Evolutionary conservation across 2,329 filamentous ascomycete species (phyloP).

Genomic region (Penicillium sp.): DNA sequence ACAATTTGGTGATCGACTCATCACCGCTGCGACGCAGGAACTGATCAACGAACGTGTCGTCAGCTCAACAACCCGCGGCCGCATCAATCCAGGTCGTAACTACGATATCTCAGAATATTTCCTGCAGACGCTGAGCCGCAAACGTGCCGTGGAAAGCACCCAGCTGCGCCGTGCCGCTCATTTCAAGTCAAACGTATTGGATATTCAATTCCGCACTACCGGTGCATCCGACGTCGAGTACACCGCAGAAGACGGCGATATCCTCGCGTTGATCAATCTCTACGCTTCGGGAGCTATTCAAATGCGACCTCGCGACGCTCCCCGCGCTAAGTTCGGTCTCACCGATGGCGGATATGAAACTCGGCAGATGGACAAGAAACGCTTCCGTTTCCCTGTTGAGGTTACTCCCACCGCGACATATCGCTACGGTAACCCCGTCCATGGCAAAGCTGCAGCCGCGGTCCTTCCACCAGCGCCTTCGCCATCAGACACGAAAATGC

Average conservation of each 20-base stretch:
- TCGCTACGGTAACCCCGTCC: constrained; percentile 39
- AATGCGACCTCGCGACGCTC: constrained; percentile 39
- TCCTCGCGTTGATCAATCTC: constrained; percentile 45
- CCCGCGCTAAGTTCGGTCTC: constrained; percentile 46
- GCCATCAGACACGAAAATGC: constrained; percentile 1
- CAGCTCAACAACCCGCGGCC: constrained; percentile 38
- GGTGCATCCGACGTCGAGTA: constrained; percentile 35
- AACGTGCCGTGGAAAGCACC: constrained; percentile 38
- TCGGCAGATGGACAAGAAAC: constrained; percentile 44
- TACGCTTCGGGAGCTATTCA: constrained; percentile 34
- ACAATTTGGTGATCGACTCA: constrained; percentile 32
- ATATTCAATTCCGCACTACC: constrained; percentile 34
- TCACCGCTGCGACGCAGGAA: constrained; percentile 41
- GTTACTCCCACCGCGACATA: constrained; percentile 39
- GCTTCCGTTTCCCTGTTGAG: constrained; percentile 44
- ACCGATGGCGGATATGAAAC: constrained; percentile 48
- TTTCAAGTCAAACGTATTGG: constrained; percentile 45
- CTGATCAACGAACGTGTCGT: constrained; percentile 43
- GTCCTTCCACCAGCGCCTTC: constrained; percentile 16
- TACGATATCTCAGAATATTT: constrained; percentile 46
- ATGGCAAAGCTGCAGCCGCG: constrained; percentile 11
- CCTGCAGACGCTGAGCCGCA: constrained; percentile 38
- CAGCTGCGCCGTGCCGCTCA: constrained; percentile 41
- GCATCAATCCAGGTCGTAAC: constrained; percentile 42
- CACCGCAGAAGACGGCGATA: constrained; percentile 44